These are phyloP conservation scores for Fomitopsis serialis DNA, from an alignment of 768 basidiomycete species.

Conservation along the genomic window DNA sequence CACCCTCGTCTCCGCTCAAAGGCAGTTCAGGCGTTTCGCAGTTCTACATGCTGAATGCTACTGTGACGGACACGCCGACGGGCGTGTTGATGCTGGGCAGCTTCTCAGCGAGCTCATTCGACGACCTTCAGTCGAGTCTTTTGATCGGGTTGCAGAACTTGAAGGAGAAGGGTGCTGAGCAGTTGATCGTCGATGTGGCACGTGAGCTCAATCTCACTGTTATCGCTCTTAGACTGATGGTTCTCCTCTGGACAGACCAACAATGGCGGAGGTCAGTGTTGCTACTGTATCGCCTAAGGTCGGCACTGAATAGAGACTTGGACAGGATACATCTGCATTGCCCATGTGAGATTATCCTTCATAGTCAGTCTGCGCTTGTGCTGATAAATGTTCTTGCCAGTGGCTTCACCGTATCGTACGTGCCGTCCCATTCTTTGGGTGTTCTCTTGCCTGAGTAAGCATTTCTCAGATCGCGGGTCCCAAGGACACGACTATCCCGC, in stretches of 20 bases:
- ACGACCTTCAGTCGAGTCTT: slow-evolving; percentile 35
- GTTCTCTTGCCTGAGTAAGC: background rate
- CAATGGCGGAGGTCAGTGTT: slow-evolving; percentile 25
- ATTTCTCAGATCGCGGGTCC: slow-evolving; percentile 40
- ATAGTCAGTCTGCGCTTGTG: background rate
- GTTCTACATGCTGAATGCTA: slow-evolving; percentile 50
- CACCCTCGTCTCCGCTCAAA: slow-evolving; percentile 32
- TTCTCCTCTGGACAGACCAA: slow-evolving; percentile 18
- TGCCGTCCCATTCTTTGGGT: background rate
- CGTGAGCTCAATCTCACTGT: slow-evolving; percentile 1
- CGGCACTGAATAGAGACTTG: background rate
- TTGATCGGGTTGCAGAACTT: slow-evolving; percentile 42
- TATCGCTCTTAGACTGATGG: too few relatives aligned
- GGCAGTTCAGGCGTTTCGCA: slow-evolving; percentile 47
- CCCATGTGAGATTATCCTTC: slow-evolving; percentile 37
- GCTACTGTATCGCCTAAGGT: background rate
- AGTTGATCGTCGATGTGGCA: slow-evolving; percentile 52
- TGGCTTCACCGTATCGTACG: slow-evolving; percentile 37
- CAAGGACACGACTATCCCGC: slow-evolving; percentile 44
- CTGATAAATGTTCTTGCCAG: slow-evolving; percentile 17
- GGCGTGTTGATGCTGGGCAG: slow-evolving; percentile 56
- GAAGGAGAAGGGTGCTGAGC: slow-evolving; percentile 42
- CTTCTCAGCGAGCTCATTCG: slow-evolving; percentile 43
- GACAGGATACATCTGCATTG: slow-evolving; percentile 49
- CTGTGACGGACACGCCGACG: slow-evolving; percentile 26